Conservation (phyloP, 2,329 filamentous ascomycete genomes). For the Zasmidium cellare region DNA sequence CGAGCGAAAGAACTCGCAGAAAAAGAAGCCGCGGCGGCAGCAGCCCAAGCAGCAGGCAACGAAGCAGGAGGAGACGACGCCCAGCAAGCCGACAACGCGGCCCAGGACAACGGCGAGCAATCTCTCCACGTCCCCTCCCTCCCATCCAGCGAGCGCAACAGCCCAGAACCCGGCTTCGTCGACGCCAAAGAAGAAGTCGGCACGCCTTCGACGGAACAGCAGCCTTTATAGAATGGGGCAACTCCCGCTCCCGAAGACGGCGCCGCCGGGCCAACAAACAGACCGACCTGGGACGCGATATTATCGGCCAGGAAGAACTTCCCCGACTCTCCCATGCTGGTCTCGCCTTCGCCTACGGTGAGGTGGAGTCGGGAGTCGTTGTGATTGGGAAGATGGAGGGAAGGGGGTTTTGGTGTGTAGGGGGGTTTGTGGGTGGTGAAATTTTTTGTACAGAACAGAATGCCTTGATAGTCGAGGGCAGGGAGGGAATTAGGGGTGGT, state of each 20-base stretch:
- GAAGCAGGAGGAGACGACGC: conserved; percentile 25
- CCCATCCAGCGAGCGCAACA: conserved; percentile 17
- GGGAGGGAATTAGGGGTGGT: neutral
- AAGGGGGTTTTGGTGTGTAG: too few species aligned
- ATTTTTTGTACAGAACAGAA: neutral
- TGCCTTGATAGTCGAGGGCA: neutral
- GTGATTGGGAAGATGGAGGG: neutral
- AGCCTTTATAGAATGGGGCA: conserved; percentile 5
- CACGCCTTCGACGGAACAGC: conserved; percentile 2
- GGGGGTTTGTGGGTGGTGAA: too few species aligned
- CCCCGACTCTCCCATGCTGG: neutral
- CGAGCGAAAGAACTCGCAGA: conserved; percentile 48
- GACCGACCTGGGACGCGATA: neutral
- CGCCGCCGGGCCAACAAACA: neutral
- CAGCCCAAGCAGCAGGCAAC: conserved; percentile 22
- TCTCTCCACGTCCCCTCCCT: conserved; percentile 13
- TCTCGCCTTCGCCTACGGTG: neutral
- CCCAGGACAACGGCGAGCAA: conserved; percentile 1
- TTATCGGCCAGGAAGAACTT: neutral
- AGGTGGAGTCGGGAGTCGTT: neutral
- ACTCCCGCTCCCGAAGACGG: neutral
- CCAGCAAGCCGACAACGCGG: conserved; percentile 22
- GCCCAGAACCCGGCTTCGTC: conserved; percentile 30
- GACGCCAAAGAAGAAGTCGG: conserved; percentile 31
- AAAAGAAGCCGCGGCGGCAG: conserved; percentile 39